These are phyloP conservation scores for Cichorium intybus DNA, from an alignment of 140 eudicot species.

Conservation along the genomic window DNA sequence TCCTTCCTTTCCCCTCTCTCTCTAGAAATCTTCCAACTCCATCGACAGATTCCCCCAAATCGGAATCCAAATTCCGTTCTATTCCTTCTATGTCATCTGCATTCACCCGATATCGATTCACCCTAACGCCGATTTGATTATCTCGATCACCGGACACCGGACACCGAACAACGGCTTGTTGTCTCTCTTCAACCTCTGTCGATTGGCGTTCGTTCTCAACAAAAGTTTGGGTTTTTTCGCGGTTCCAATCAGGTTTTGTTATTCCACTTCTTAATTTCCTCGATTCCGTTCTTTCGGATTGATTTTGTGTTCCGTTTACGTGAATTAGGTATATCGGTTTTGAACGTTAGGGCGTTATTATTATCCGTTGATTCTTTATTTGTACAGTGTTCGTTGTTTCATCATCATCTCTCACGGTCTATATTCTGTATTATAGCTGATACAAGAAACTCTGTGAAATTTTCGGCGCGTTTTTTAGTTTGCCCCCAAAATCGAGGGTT, in stretches of 20 bases:
- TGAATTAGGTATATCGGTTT: slow-evolving; percentile 13
- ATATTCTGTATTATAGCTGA: slow-evolving; percentile 16
- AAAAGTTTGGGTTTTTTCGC: slow-evolving; percentile 13
- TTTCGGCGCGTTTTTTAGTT: slow-evolving; percentile 72
- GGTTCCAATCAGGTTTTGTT: slow-evolving; percentile 24
- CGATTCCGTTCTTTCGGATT: not conserved
- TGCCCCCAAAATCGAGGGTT: slow-evolving; percentile 68
- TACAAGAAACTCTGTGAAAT: slow-evolving; percentile 52
- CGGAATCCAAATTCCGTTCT: slow-evolving; percentile 7
- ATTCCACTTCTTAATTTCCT: not conserved
- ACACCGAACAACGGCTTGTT: not conserved
- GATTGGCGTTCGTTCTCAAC: slow-evolving; percentile 20
- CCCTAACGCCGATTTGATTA: not conserved
- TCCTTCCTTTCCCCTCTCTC: slow-evolving; percentile 26
- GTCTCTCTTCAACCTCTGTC: not conserved
- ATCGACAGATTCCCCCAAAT: slow-evolving; percentile 17
- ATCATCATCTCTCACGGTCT: slow-evolving; percentile 5
- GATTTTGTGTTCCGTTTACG: slow-evolving; percentile 2
- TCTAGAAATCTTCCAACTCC: slow-evolving; percentile 26
- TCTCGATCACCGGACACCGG: not conserved
- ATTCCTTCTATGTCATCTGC: slow-evolving; percentile 7
- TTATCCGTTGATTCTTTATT: slow-evolving; percentile 47
- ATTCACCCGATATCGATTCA: not conserved
- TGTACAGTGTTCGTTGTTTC: slow-evolving; percentile 7
- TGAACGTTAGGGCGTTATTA: slow-evolving; percentile 21